Evolutionary conservation across 225 moss, liverwort and hornwort species (phyloP).

Genomic region (Lunularia cruciata): DNA sequence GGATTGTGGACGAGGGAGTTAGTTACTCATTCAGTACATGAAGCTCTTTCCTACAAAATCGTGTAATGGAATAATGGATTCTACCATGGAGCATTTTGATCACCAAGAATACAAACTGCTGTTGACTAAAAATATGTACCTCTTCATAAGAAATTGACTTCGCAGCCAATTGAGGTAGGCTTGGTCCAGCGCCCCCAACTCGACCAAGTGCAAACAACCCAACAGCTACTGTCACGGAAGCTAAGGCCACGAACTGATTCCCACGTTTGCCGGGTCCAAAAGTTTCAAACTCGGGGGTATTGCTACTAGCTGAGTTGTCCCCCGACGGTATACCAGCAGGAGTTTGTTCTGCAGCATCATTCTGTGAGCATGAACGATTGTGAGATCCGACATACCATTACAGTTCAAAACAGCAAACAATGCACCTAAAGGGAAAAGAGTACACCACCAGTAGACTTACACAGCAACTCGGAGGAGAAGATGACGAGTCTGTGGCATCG

Average conservation of each 20-base stretch:
- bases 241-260: conserved; percentile 45
- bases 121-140: conserved; percentile 12
- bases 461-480: conserved; percentile 33
- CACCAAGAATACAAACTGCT: too few relatives aligned
- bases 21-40: too few relatives aligned
- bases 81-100: too few relatives aligned
- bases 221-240: conserved; percentile 42
- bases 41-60: too few relatives aligned
- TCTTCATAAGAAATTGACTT: conserved; percentile 39
- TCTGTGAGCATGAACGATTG: conserved; percentile 15
- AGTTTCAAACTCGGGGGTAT: conserved; percentile 32
- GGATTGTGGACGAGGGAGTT: too few relatives aligned
- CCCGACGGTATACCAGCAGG: not conserved
- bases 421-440: not conserved
- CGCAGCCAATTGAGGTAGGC: conserved; percentile 46
- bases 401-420: not conserved
- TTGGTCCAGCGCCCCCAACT: conserved; percentile 27
- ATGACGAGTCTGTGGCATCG: conserved; percentile 3
- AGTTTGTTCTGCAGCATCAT: conserved; percentile 29
- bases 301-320: conserved; percentile 13
- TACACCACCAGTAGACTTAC: conserved; percentile 25
- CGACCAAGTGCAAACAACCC: conserved; percentile 43
- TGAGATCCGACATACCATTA: not conserved
- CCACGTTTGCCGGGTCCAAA: conserved; percentile 47
- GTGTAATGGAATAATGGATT: too few relatives aligned